phyloP scores from a whole-genome alignment of 192 early-diverging fungal species.

The Coemansia umbellata region DNA sequence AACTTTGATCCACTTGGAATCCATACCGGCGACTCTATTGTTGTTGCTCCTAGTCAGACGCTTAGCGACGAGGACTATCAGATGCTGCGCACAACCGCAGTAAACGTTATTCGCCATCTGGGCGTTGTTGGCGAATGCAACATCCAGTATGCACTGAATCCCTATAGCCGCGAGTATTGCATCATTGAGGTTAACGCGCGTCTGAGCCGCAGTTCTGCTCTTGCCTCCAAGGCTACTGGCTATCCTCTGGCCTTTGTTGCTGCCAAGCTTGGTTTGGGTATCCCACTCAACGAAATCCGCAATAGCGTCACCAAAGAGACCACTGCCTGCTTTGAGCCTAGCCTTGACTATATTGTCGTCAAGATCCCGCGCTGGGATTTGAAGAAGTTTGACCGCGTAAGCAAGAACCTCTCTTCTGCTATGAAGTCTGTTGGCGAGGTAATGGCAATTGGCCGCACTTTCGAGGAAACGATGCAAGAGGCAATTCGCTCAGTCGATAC shows the following conservation, averaged over 20 bases:
- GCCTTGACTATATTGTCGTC: constrained; percentile 85
- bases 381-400: constrained; percentile 93
- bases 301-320: constrained; percentile 96
- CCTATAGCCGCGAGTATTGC: constrained; percentile 89
- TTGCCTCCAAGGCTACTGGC: constrained; percentile 97
- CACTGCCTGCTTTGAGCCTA: constrained; percentile 96
- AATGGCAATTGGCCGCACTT: constrained; percentile 95
- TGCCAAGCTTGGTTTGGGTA: constrained; percentile 92
- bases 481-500: constrained; percentile 90
- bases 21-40: constrained; percentile 99
- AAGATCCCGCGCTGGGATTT: constrained; percentile 92
- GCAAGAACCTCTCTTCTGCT: constrained; percentile 79
- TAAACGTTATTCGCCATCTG: constrained; percentile 94
- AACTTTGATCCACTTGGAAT: constrained; percentile 99
- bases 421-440: constrained; percentile 99
- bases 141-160: constrained; percentile 98
- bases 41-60: constrained; percentile 96
- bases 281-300: constrained; percentile 87
- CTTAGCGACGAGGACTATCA: constrained; percentile 97
- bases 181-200: constrained; percentile 99
- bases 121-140: constrained; percentile 99
- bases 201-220: constrained; percentile 84
- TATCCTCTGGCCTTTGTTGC: constrained; percentile 98
- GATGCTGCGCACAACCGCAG: constrained; percentile 94
- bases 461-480: constrained; percentile 97